These are phyloP conservation scores for Nakazawaea laoshanensis DNA, from an alignment of 805 yeast species.

Conservation along the genomic window DNA sequence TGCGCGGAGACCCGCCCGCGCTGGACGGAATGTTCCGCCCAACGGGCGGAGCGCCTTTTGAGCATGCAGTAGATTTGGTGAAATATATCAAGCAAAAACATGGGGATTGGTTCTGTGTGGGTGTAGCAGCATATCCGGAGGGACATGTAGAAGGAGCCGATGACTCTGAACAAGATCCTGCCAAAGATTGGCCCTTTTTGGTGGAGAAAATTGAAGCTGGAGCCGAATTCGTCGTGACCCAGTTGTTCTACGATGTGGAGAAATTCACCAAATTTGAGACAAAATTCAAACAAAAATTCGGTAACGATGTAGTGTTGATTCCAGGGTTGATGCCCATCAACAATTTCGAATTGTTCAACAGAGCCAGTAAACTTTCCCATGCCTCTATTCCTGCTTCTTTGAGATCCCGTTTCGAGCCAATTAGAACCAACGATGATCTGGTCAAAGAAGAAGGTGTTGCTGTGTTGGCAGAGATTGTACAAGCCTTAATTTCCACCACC, in stretches of 20 bases:
- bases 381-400: constrained; percentile 67
- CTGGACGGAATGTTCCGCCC: constrained; percentile 44
- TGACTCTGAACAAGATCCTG: constrained; percentile 51
- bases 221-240: constrained; percentile 89
- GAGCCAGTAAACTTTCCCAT: constrained; percentile 86
- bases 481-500: constrained; percentile 44
- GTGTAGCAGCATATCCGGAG: constrained; percentile 97
- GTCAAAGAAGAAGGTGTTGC: constrained; percentile 83
- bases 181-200: constrained; percentile 68
- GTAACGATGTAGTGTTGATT: constrained; percentile 38
- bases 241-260: constrained; percentile 80
- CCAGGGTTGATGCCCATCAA: constrained; percentile 93
- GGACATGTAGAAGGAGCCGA: constrained; percentile 91
- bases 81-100: constrained; percentile 61
- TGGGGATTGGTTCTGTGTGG: constrained; percentile 82
- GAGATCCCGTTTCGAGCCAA: constrained; percentile 44
- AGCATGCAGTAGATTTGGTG: constrained; percentile 80
- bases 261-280: constrained; percentile 63
- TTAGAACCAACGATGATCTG: constrained; percentile 65
- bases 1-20: constrained; percentile 89
- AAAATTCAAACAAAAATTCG: constrained; percentile 23
- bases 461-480: constrained; percentile 54
- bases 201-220: constrained; percentile 88
- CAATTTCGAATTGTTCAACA: constrained; percentile 69
- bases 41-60: constrained; percentile 41